Evolutionary conservation across 768 basidiomycete genomes (phyloP), one percentile per base, ranked within the genome.

Genomic region (Xerocomellus dryophilus): DNA sequence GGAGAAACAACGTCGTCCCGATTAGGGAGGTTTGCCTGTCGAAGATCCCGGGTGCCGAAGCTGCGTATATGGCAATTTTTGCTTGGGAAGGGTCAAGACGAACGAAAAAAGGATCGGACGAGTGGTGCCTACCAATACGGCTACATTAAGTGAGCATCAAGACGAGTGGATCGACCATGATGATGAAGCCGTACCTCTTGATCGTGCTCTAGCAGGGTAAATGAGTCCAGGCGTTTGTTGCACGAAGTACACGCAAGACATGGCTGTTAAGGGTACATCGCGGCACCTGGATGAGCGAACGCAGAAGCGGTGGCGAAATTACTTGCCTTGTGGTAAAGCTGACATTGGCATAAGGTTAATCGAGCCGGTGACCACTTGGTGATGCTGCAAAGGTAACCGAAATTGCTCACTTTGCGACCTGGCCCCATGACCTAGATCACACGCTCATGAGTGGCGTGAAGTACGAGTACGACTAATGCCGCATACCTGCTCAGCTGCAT

Each of bases 401-500:
- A 54, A 53, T 53, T 27, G 59, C 81, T 63, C 65, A 91, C 93
- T 82, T 88, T 93, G 67, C 93, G 81, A 21, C 88, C 93, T 49
- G 93, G 93, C 18, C 93, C 93, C 77, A 94, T 83, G 29, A 81
- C 82, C 88, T 91, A 61, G 53, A 48, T 57, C 55, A 62, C 43
- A 61, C 6, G 39, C 14, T 29, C 8, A 56, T 57, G 36, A 54
- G 45, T 48, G 21, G 17, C 50, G 38, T 43, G 44, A 29, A 29
- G 31, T 18, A 40, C 32, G 48, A 14, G 35, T 18, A 58, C 14
- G 11, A 34, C 15, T 9, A 34, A 46, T 48, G 41, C 14, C 27
- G 32, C 77, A 58, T 56, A 86, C 89, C 81, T 94, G 90, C 69
- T 95, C 92, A 47, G 91, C 92, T 56, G 87, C 88, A 71, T 95